Percentiles rank a stretch among this genome's conserved stretches.
These are phyloP conservation scores for Kewa caespitosa DNA, from an alignment of 179 eudicot species.

Conservation along the genomic window DNA sequence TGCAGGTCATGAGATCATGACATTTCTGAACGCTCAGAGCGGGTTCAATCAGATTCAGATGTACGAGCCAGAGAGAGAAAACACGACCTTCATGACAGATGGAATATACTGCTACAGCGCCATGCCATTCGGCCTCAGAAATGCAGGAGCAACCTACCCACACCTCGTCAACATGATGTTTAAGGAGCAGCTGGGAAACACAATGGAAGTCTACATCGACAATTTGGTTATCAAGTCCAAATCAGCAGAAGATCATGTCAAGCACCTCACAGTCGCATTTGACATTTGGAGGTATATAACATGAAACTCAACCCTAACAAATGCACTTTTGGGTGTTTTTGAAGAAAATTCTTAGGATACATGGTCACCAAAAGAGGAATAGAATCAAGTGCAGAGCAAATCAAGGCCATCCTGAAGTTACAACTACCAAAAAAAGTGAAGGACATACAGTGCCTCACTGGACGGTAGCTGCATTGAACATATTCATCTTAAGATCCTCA, in stretches of 20 bases:
- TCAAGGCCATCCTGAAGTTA: too few relatives aligned
- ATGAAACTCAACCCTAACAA: too few relatives aligned
- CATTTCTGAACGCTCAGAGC: background rate
- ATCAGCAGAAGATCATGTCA: background rate
- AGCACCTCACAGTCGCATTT: background rate
- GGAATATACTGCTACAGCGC: background rate
- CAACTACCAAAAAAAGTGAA: background rate
- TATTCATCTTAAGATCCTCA: background rate
- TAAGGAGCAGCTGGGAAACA: too few relatives aligned
- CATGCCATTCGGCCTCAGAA: too few relatives aligned
- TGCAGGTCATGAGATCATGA: too few relatives aligned
- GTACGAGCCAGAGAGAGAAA: background rate
- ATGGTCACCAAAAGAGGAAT: too few relatives aligned
- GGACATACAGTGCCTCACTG: background rate
- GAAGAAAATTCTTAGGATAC: background rate
- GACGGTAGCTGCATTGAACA: background rate
- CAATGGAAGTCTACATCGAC: too few relatives aligned
- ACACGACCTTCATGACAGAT: background rate
- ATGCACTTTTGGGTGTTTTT: background rate
- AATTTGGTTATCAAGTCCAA: background rate
- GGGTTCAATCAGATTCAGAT: background rate
- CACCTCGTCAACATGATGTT: too few relatives aligned
- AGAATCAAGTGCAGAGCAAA: background rate
- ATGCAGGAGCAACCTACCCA: too few relatives aligned
- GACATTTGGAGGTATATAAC: background rate